Conservation (phyloP, 2,329 filamentous ascomycete species). For the Didymella arachidicola region DNA sequence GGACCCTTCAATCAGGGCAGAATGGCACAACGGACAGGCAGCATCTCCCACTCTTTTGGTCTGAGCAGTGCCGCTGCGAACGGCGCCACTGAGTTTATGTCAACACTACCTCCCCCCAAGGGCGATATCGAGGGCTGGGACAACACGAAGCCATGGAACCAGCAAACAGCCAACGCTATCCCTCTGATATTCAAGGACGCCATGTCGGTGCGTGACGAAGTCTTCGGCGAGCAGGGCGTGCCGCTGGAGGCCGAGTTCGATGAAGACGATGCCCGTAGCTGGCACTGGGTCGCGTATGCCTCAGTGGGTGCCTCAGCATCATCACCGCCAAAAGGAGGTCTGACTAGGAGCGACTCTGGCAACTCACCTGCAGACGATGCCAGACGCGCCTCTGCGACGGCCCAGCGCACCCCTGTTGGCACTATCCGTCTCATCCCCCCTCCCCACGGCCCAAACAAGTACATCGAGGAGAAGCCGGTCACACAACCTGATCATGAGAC, state of each 20-base stretch:
- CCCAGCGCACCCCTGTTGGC: conserved; percentile 67
- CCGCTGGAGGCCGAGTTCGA: conserved; percentile 77
- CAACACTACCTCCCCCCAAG: conserved; percentile 48
- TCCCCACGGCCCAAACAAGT: conserved; percentile 73
- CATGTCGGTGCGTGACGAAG: conserved; percentile 64
- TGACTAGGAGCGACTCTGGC: conserved; percentile 57
- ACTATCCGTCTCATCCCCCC: conserved; percentile 84
- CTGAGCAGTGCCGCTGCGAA: conserved; percentile 25
- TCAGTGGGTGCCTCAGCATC: conserved; percentile 59
- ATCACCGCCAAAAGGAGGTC: conserved; percentile 40
- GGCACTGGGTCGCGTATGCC: conserved; percentile 88
- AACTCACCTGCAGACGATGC: conserved; percentile 50
- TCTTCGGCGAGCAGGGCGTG: conserved; percentile 66
- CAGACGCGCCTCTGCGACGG: conserved; percentile 49
- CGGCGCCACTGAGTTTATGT: conserved; percentile 52
- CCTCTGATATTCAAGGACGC: conserved; percentile 61
- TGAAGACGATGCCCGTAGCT: conserved; percentile 77
- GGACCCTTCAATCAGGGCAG: conserved; percentile 6
- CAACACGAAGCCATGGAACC: conserved; percentile 42
- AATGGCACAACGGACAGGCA: conserved; percentile 7
- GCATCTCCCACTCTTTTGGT: conserved; percentile 34
- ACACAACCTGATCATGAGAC: conserved; percentile 45
- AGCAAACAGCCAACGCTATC: conserved; percentile 45
- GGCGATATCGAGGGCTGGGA: conserved; percentile 48
- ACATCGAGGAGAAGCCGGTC: conserved; percentile 36